Evolutionary conservation across 306 rosid species (phyloP).

Genomic region (Gleditsia sinensis): DNA sequence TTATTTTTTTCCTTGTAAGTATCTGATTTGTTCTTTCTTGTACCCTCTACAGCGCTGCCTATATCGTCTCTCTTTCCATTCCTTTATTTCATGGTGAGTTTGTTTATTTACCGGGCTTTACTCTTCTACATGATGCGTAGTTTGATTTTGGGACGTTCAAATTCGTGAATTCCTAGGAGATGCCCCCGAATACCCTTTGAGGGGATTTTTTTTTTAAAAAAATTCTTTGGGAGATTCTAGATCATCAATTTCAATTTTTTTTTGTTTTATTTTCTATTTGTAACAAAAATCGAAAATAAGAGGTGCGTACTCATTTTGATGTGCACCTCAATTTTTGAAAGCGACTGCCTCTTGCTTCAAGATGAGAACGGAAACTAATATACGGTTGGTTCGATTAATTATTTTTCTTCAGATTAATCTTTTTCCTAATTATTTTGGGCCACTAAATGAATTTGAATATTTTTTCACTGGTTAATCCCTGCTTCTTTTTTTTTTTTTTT

Average conservation of each 20-base stretch:
- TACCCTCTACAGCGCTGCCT: slow-evolving; percentile 45
- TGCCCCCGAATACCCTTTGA: not conserved
- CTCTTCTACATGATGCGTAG: not conserved
- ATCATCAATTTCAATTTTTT: not conserved
- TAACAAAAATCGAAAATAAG: not conserved
- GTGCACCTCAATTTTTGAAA: slow-evolving; percentile 2
- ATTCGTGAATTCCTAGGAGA: not conserved
- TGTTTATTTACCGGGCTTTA: not conserved
- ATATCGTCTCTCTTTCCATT: slow-evolving; percentile 52
- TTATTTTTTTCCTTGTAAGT: not conserved
- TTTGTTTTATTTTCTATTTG: not conserved
- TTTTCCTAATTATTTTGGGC: not conserved
- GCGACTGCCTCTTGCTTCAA: not conserved
- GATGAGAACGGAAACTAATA: not conserved
- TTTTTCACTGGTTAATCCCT: not conserved
- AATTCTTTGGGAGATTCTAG: not conserved
- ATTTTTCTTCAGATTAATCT: not conserved
- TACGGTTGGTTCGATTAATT: not conserved
- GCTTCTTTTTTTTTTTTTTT: not conserved
- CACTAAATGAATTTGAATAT: not conserved
- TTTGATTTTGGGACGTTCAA: not conserved
- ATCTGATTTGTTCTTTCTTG: not conserved
- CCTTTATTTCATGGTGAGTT: slow-evolving; percentile 59
- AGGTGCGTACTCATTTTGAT: not conserved
- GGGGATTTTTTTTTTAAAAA: not conserved